Percentiles rank a stretch among this genome's conserved stretches.
These are phyloP conservation scores for peach (Prunus persica) DNA, from an alignment of 306 rosid species.

Conservation along the genomic window DNA sequence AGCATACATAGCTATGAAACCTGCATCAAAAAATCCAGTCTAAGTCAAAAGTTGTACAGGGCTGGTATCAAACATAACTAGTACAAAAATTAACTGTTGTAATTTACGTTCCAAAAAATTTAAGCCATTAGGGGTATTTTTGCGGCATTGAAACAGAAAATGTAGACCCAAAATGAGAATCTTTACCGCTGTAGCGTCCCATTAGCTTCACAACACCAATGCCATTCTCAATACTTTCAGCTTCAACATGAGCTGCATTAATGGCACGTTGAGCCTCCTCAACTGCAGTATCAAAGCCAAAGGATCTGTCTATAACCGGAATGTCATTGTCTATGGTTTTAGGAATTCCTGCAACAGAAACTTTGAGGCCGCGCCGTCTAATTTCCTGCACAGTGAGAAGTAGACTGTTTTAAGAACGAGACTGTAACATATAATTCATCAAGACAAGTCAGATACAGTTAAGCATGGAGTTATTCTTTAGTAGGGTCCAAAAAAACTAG, in stretches of 20 bases:
- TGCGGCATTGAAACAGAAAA: slow-evolving; percentile 14
- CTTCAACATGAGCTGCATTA: slow-evolving; percentile 90
- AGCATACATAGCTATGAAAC: slow-evolving; percentile 94
- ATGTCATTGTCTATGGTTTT: slow-evolving; percentile 54
- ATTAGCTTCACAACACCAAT: slow-evolving; percentile 86
- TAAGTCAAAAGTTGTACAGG: slow-evolving; percentile 3
- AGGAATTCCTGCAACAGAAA: slow-evolving; percentile 48
- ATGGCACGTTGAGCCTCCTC: slow-evolving; percentile 99
- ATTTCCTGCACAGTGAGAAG: slow-evolving; percentile 31
- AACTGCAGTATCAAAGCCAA: slow-evolving; percentile 91
- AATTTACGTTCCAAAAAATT: neutral
- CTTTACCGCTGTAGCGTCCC: slow-evolving; percentile 83
- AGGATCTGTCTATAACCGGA: slow-evolving; percentile 78
- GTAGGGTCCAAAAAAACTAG: neutral
- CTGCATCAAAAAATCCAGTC: slow-evolving; percentile 34
- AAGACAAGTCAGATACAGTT: neutral
- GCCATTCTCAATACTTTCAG: slow-evolving; percentile 82
- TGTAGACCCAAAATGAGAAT: slow-evolving; percentile 15
- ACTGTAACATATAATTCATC: neutral
- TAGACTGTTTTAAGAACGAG: neutral
- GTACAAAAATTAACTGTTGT: neutral
- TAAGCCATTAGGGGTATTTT: neutral
- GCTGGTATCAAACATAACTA: slow-evolving; percentile 1
- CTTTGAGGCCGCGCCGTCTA: slow-evolving; percentile 50
- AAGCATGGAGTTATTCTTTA: neutral